Conservation (phyloP, 345 rosid genomes). For the Brassica incana region DNA sequence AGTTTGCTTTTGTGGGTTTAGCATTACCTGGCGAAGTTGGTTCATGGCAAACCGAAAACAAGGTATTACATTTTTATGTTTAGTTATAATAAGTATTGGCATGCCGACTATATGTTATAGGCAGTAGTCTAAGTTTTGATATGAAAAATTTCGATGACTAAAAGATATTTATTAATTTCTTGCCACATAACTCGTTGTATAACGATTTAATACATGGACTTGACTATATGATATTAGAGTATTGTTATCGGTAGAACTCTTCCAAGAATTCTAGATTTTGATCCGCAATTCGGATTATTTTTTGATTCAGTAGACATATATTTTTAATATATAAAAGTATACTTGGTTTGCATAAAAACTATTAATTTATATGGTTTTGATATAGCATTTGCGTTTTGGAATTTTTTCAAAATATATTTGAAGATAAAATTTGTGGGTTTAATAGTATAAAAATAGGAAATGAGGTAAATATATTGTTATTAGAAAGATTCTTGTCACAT, state of each 20-base stretch:
- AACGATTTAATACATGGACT: background rate
- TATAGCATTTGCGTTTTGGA: too few species aligned
- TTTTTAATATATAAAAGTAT: too few species aligned
- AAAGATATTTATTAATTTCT: background rate
- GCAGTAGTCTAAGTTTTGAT: background rate
- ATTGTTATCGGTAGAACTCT: background rate
- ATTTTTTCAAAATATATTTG: too few species aligned
- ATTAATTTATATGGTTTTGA: too few species aligned
- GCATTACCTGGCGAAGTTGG: conserved; percentile 76
- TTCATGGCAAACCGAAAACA: conserved; percentile 80
- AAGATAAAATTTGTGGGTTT: too few species aligned
- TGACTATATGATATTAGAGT: background rate
- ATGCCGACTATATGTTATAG: background rate
- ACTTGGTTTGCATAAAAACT: too few species aligned
- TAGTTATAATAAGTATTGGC: background rate
- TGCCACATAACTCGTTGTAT: background rate
- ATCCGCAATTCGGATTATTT: too few species aligned
- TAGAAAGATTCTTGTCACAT: too few species aligned
- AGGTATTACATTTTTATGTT: conserved; percentile 42
- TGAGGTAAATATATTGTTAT: too few species aligned
- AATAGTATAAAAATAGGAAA: too few species aligned
- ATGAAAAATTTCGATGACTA: background rate
- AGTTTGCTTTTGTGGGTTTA: conserved; percentile 68
- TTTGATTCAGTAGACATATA: too few species aligned
- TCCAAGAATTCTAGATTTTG: background rate